Evolutionary conservation across 2,329 filamentous ascomycete genomes (phyloP), one percentile per base, ranked within the genome.

Genomic region (Beauveria bassiana): DNA sequence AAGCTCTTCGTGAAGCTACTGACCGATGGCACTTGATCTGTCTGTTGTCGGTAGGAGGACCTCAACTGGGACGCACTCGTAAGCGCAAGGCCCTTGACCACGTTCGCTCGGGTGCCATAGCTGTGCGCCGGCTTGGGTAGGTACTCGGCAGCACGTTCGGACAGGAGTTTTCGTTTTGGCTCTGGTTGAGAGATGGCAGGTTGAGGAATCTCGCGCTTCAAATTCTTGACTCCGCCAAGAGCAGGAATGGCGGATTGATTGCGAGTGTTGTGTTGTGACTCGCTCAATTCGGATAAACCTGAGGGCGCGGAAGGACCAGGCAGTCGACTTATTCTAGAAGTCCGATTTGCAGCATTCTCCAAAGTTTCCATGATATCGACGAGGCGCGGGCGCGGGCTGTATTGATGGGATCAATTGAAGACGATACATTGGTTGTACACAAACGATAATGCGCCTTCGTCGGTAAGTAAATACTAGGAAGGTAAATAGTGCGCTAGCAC

Each of bases 191-290:
- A 66, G 57, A 38, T 38, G 34, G 79, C 84, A 68, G 78, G 74
- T 49, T 77, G 72, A 2, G 77, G 75, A 14, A 76, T 72, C 61
- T 77, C 77, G 65, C 85, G 81, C 74, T 87, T 87, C 63, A 81
- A 61, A 14, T 73, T 75, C 63, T 77, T 77, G 22, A 65, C 58
- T 6, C 68, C 61, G n/a, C 77, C 70, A 12, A 76, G 73, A 40
- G 77, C 73, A 58, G 75, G 75, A 43, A 75, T 75, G 0, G 77
- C 70, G 1, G 73, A 70, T 55, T 79, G 79, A 12, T 74, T 70
- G 56, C 84, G 80, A 49, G 79, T 72, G 69, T 88, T 87, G 72
- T 75, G 77, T 68, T 87, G 82, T n/a, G 84, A 86, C 8, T 86
- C 81, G 68, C 76, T 79, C 66, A 84, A 80, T 68, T 86, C 84